phyloP scores from a whole-genome alignment of 495 filamentous ascomycete genomes.

The Penicillium subrubescens region DNA sequence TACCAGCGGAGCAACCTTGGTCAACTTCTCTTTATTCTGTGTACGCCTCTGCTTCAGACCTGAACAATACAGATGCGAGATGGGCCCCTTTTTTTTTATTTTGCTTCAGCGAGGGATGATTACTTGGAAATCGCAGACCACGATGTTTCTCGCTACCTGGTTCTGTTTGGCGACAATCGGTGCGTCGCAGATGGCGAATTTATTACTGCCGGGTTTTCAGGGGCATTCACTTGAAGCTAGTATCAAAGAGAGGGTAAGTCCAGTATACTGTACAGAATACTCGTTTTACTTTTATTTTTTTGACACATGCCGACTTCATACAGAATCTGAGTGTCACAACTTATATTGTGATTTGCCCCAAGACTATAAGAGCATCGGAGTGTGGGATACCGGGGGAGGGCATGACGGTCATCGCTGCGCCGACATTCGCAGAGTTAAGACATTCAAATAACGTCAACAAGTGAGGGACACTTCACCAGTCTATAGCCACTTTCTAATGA shows the following conservation, averaged over 20 bases:
- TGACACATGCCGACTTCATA: too few relatives aligned
- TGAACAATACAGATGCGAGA: not conserved
- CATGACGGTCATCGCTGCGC: not conserved
- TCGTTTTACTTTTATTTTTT: too few relatives aligned
- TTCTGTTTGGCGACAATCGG: not conserved
- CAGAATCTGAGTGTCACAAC: not conserved
- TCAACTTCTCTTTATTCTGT: not conserved
- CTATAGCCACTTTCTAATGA: not conserved
- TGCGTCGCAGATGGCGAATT: not conserved
- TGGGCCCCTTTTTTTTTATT: not conserved
- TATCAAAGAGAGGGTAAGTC: not conserved
- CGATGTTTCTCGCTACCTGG: not conserved
- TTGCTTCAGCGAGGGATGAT: too few relatives aligned
- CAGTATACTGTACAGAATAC: not conserved
- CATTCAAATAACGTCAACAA: not conserved
- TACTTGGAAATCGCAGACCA: not conserved
- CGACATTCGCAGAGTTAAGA: not conserved
- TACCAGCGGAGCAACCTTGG: too few relatives aligned
- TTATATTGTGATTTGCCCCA: not conserved
- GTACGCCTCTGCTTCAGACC: not conserved
- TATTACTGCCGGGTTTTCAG: not conserved
- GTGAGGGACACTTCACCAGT: not conserved
- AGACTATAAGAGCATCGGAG: not conserved
- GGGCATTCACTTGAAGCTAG: not conserved
- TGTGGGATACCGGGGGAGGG: not conserved